Conservation (phyloP, 2,329 filamentous ascomycete genomes). For the Xylariaceae sp. region DNA sequence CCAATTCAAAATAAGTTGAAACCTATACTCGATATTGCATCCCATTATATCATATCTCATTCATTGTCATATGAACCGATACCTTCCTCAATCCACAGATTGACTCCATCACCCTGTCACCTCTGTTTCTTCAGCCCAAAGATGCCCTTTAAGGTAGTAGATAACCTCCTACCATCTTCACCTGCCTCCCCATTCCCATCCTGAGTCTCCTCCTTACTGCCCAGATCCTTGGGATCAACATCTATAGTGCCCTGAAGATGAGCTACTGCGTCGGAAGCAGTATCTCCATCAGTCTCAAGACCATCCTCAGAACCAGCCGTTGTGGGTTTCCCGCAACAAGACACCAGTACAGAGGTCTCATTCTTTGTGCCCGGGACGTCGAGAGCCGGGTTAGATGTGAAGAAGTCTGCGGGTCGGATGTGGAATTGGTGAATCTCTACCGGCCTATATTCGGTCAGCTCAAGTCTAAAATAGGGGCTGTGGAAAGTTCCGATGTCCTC, state of each 20-base stretch:
- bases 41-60: too few species aligned
- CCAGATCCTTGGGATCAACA: conserved; percentile 20
- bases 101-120: too few species aligned
- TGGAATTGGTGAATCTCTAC: conserved; percentile 46
- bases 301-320: conserved; percentile 5
- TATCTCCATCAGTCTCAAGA: conserved; percentile 16
- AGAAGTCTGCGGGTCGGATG: conserved; percentile 44
- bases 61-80: too few species aligned
- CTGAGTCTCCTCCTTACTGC: neutral
- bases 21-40: too few species aligned
- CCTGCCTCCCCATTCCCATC: neutral
- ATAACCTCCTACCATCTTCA: neutral
- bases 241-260: conserved; percentile 34
- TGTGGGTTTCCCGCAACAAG: conserved; percentile 22
- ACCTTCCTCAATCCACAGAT: too few species aligned
- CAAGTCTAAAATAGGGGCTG: neutral
- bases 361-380: conserved; percentile 40
- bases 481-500: neutral
- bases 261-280: conserved; percentile 28
- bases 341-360: conserved; percentile 39
- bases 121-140: too few species aligned
- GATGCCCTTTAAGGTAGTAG: too few species aligned
- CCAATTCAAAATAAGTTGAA: too few species aligned
- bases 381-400: conserved; percentile 43
- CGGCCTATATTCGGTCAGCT: conserved; percentile 34